Conservation (phyloP, 768 basidiomycete genomes). For the Boletus reticuloceps region DNA sequence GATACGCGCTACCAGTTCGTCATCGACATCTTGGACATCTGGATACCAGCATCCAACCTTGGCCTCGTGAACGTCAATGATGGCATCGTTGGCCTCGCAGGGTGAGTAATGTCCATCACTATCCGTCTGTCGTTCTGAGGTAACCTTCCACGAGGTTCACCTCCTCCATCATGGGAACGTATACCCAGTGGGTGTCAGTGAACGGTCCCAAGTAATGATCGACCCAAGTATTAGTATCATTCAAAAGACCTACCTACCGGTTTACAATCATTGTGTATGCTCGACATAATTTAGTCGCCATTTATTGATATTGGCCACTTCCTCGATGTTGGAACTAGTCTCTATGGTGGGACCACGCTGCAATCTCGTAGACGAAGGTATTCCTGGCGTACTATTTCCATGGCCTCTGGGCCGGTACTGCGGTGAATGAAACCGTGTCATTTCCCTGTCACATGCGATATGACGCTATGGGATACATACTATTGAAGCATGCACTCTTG, state of each 20-base stretch:
- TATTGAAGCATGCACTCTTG: conserved; percentile 80
- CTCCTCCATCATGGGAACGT: conserved; percentile 68
- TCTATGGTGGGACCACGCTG: conserved; percentile 1
- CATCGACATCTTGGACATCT: conserved; percentile 83
- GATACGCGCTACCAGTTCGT: conserved; percentile 76
- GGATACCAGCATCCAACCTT: conserved; percentile 84
- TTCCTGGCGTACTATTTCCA: conserved; percentile 69
- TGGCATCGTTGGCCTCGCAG: conserved; percentile 79
- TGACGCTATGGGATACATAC: conserved; percentile 42
- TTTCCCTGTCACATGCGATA: neutral
- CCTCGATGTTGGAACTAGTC: neutral
- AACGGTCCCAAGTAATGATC: conserved; percentile 38
- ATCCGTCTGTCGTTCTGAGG: conserved; percentile 1
- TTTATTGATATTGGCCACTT: neutral
- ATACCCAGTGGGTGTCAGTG: conserved; percentile 62
- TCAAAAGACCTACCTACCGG: neutral
- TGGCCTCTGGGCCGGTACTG: conserved; percentile 72
- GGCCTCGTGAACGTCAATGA: conserved; percentile 79
- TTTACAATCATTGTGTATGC: neutral
- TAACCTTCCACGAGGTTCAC: conserved; percentile 46
- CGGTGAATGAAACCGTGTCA: neutral
- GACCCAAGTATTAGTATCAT: neutral
- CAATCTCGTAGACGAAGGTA: conserved; percentile 65
- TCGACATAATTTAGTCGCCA: conserved; percentile 7
- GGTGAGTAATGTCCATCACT: conserved; percentile 47